Conservation (phyloP, 2,329 filamentous ascomycete species). For the Plectosphaerella cucumerina region DNA sequence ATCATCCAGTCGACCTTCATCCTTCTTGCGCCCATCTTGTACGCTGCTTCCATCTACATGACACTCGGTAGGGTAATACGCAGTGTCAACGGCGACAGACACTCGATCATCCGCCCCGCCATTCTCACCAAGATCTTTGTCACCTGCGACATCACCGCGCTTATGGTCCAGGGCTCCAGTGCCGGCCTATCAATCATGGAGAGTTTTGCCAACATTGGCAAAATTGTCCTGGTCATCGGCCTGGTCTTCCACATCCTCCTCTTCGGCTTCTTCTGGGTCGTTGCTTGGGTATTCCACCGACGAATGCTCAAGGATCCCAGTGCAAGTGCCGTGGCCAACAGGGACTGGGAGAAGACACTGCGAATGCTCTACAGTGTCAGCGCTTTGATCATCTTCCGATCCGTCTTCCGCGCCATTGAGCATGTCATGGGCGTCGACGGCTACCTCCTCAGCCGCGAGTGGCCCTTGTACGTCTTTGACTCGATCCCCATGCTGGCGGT, state of each 20-base stretch:
- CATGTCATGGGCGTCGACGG: conserved; percentile 36
- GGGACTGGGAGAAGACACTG: conserved; percentile 1
- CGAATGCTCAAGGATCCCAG: background rate
- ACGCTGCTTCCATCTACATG: conserved; percentile 15
- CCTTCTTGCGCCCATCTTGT: conserved; percentile 14
- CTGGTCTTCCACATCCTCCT: conserved; percentile 51
- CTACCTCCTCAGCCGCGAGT: conserved; percentile 35
- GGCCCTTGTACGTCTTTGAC: conserved; percentile 40
- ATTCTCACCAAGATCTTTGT: conserved; percentile 45
- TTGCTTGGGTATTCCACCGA: conserved; percentile 39
- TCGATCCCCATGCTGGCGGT: conserved; percentile 30
- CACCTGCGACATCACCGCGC: conserved; percentile 33
- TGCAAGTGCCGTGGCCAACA: background rate
- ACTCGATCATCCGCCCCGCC: conserved; percentile 12
- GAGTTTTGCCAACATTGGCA: conserved; percentile 24
- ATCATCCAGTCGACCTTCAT: conserved; percentile 25
- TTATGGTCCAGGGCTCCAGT: conserved; percentile 25
- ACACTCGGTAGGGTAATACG: conserved; percentile 26
- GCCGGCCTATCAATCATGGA: conserved; percentile 20
- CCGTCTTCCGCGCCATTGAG: conserved; percentile 43
- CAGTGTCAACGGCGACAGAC: conserved; percentile 15
- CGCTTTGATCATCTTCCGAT: conserved; percentile 30
- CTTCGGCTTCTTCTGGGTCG: conserved; percentile 48
- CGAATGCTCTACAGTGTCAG: conserved; percentile 7
- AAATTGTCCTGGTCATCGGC: conserved; percentile 47